Evolutionary conservation across 257 asterid species (phyloP).

Genomic region (Dorcoceras hygrometricum): DNA sequence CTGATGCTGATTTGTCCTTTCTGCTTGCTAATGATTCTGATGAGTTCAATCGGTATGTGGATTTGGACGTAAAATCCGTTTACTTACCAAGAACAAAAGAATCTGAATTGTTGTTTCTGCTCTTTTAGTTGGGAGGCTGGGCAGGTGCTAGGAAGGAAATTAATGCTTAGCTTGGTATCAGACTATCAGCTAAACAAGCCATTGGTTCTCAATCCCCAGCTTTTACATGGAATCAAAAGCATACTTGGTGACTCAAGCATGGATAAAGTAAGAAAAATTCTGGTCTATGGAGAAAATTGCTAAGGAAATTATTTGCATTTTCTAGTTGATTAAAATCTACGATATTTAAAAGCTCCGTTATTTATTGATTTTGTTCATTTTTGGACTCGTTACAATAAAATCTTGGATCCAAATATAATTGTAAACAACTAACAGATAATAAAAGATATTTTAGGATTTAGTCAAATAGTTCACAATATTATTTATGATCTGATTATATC

Average conservation of each 20-base stretch:
- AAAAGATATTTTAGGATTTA: no score
- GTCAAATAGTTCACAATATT: no score
- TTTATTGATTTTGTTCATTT: background rate
- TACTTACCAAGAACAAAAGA: conserved; percentile 4
- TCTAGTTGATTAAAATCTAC: background rate
- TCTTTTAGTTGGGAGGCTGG: conserved; percentile 80
- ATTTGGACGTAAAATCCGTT: background rate
- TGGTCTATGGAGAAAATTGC: background rate
- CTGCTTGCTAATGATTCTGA: conserved; percentile 82
- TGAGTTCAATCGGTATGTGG: conserved; percentile 74
- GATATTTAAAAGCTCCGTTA: background rate
- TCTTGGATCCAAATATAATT: background rate
- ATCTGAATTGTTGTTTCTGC: background rate
- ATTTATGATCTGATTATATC: no score
- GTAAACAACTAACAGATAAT: no score
- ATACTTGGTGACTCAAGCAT: conserved; percentile 53
- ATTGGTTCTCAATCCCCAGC: conserved; percentile 63
- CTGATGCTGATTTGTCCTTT: conserved; percentile 55
- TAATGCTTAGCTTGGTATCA: conserved; percentile 69
- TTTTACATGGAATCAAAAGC: conserved; percentile 62
- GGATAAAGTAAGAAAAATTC: conserved; percentile 55
- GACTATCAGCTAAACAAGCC: conserved; percentile 70
- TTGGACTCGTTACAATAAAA: background rate
- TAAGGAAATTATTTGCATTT: background rate
- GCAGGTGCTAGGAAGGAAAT: conserved; percentile 68